phyloP scores from a whole-genome alignment of 2,329 filamentous ascomycete genomes.

The Fusarium sp. region DNA sequence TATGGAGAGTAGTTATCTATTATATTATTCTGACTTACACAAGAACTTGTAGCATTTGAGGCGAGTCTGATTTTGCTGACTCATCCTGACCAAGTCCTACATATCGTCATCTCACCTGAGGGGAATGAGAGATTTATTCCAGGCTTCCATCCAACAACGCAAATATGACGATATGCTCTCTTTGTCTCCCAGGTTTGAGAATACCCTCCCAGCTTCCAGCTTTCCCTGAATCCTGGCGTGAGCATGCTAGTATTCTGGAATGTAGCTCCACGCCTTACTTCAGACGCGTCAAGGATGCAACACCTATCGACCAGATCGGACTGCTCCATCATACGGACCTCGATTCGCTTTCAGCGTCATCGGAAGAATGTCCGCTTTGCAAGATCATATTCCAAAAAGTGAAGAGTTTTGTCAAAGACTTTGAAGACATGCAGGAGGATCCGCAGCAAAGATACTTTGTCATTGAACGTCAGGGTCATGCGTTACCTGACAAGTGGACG shows the following conservation, averaged over 20 bases:
- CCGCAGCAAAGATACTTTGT: neutral
- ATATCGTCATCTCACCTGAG: no score
- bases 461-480: constrained; percentile 3
- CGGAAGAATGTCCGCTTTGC: neutral
- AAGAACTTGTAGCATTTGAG: no score
- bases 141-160: no score
- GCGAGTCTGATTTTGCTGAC: neutral
- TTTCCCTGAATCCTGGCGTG: neutral
- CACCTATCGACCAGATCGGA: neutral
- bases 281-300: neutral
- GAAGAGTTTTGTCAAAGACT: neutral
- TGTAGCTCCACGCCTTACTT: neutral
- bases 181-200: neutral
- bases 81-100: neutral
- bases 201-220: neutral
- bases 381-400: neutral
- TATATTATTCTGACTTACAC: no score
- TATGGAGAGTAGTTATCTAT: no score
- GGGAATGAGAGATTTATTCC: no score
- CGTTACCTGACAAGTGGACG: neutral
- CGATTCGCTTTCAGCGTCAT: neutral
- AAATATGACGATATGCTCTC: neutral
- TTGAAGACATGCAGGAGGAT: neutral
- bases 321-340: neutral
- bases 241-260: neutral